phyloP scores from a whole-genome alignment of 2,329 filamentous ascomycete species.

The Mollisiaceae sp. region DNA sequence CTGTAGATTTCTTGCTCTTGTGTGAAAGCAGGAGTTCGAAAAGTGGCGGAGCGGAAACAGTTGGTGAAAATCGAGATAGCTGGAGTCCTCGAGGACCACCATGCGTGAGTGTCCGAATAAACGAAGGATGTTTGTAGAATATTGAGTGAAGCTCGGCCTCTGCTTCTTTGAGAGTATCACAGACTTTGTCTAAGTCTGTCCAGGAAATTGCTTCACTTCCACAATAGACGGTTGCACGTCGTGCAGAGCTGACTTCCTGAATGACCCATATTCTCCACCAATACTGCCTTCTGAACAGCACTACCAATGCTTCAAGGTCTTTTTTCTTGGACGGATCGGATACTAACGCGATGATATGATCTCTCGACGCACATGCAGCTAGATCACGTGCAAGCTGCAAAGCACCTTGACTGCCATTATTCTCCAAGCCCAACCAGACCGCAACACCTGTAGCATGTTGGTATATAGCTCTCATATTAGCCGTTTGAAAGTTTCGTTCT shows the following conservation, averaged over 20 bases:
- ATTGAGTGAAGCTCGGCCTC: constrained; percentile 25
- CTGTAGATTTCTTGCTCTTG: constrained; percentile 39
- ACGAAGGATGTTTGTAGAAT: constrained; percentile 31
- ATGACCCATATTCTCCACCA: constrained; percentile 50
- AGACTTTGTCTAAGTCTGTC: constrained; percentile 42
- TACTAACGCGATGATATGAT: constrained; percentile 25
- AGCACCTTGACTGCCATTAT: constrained; percentile 22
- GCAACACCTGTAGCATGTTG: constrained; percentile 32
- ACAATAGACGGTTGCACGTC: constrained; percentile 45
- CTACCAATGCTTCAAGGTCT: constrained; percentile 41
- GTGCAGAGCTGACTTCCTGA: constrained; percentile 48
- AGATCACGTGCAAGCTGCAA: constrained; percentile 31
- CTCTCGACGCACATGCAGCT: constrained; percentile 16
- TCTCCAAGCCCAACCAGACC: constrained; percentile 33
- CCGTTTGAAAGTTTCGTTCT: constrained; percentile 34
- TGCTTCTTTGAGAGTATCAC: constrained; percentile 30
- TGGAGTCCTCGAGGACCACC: constrained; percentile 36
- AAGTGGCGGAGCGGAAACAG: constrained; percentile 28
- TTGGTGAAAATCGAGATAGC: constrained; percentile 32
- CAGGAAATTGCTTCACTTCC: constrained; percentile 45
- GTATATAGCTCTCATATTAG: constrained; percentile 36
- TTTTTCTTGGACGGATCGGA: constrained; percentile 19
- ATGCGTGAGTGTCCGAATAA: constrained; percentile 28
- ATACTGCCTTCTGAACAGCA: constrained; percentile 47
- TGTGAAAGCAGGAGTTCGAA: constrained; percentile 37